A percentile compares a stretch with the other conserved stretches of the same genome.
phyloP scores from a whole-genome alignment of 345 rosid species.

The Bruguiera gymnorhiza region DNA sequence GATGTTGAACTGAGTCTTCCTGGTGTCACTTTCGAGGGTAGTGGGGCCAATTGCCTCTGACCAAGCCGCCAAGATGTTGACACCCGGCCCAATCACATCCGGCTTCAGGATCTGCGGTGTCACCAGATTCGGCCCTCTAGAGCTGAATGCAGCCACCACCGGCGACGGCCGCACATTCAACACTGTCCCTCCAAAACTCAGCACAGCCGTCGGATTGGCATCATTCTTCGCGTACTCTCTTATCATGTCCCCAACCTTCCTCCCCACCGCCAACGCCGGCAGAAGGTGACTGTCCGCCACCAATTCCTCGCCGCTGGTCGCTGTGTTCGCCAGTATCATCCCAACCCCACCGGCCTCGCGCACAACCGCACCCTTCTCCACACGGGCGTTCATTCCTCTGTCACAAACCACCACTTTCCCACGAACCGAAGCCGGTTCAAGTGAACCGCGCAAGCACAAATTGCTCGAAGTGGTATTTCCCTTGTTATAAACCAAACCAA shows the following conservation, averaged over 20 bases:
- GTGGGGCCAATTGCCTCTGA: constrained; percentile 71
- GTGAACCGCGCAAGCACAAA: constrained; percentile 73
- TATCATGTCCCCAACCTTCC: constrained; percentile 53
- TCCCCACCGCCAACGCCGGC: constrained; percentile 72
- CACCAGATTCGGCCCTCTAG: constrained; percentile 77
- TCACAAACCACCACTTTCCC: constrained; percentile 86
- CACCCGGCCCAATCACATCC: constrained; percentile 87
- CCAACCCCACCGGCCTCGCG: constrained; percentile 77
- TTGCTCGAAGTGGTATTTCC: constrained; percentile 40
- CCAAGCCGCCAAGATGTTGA: constrained; percentile 85
- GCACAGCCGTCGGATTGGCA: constrained; percentile 48
- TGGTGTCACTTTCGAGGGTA: constrained; percentile 57
- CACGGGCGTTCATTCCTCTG: constrained; percentile 69
- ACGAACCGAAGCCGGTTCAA: constrained; percentile 45
- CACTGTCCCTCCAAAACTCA: constrained; percentile 67
- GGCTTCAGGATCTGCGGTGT: constrained; percentile 82
- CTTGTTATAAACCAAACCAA: constrained; percentile 51
- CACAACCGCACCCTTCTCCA: constrained; percentile 77
- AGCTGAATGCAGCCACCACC: constrained; percentile 86
- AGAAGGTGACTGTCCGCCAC: constrained; percentile 83
- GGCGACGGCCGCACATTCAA: constrained; percentile 67
- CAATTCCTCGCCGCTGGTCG: constrained; percentile 59
- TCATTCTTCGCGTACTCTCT: constrained; percentile 44
- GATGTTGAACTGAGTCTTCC: constrained; percentile 66
- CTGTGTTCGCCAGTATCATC: constrained; percentile 79